A percentile compares a stretch with the other conserved stretches of the same genome.
These are phyloP conservation scores for Capronia coronata DNA, from an alignment of 2,329 filamentous ascomycete species.

Conservation along the genomic window DNA sequence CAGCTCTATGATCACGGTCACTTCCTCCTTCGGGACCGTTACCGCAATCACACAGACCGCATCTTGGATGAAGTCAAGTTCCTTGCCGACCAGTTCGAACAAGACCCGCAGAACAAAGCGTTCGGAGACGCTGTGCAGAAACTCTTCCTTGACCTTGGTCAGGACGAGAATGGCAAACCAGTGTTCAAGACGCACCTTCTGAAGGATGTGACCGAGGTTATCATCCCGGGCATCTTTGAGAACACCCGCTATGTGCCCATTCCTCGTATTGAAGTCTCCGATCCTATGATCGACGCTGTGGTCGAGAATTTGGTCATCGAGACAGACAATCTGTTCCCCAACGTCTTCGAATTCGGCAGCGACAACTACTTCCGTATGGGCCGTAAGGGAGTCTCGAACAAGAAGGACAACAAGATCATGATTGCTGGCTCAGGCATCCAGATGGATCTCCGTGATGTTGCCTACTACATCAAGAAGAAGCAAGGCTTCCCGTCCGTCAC, in stretches of 20 bases:
- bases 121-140: constrained; percentile 72
- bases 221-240: constrained; percentile 76
- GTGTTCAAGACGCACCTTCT: constrained; percentile 88
- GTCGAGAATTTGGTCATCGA: constrained; percentile 94
- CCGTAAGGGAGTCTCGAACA: constrained; percentile 76
- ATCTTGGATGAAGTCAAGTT: constrained; percentile 88
- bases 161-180: constrained; percentile 74
- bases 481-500: constrained; percentile 81
- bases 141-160: constrained; percentile 84
- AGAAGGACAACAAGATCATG: constrained; percentile 75
- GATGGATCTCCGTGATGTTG: constrained; percentile 80
- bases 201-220: constrained; percentile 81
- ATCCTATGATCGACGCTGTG: constrained; percentile 75
- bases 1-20: constrained; percentile 75
- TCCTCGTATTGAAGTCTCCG: constrained; percentile 87
- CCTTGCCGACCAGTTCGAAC: constrained; percentile 78
- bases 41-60: constrained; percentile 76
- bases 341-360: constrained; percentile 76
- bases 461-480: constrained; percentile 94
- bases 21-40: constrained; percentile 81
- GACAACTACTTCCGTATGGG: constrained; percentile 96
- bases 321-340: constrained; percentile 94
- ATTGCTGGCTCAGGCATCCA: constrained; percentile 84
- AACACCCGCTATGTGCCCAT: constrained; percentile 84
- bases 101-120: constrained; percentile 76